A percentile compares a stretch with the other conserved stretches of the same genome.
phyloP scores from a whole-genome alignment of 768 basidiomycete genomes.

The Phlebiopsis flavidoalba region DNA sequence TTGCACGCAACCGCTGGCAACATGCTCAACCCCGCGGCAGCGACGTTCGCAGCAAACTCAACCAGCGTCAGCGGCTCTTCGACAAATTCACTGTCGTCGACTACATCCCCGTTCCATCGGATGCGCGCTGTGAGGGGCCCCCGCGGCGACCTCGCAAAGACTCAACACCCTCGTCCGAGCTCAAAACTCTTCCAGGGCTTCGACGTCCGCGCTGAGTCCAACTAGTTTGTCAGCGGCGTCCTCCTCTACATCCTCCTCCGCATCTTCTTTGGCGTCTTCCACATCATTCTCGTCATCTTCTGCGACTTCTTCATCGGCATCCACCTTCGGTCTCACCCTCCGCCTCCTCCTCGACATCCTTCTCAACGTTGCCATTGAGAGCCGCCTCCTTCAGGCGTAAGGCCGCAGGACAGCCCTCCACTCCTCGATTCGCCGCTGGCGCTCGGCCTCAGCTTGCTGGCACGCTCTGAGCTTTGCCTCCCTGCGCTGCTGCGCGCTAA shows the following conservation, averaged over 20 bases:
- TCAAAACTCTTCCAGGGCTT: too few relatives aligned
- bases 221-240: neutral
- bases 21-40: neutral
- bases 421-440: slow-evolving; percentile 12
- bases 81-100: neutral
- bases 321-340: neutral
- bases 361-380: neutral
- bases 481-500: slow-evolving; percentile 2
- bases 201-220: too few relatives aligned
- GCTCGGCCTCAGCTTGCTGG: slow-evolving; percentile 17
- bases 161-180: too few relatives aligned
- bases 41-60: neutral
- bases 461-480: slow-evolving; percentile 23
- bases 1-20: too few relatives aligned
- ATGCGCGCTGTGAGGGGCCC: neutral
- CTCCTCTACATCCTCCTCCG: neutral
- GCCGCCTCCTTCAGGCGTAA: slow-evolving; percentile 12
- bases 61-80: neutral
- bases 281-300: neutral
- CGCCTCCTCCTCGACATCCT: neutral
- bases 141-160: neutral
- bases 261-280: neutral
- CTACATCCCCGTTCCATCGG: neutral
- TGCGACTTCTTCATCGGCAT: neutral
- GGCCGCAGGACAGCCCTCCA: neutral